These are phyloP conservation scores for Colletotrichum cordylinicola DNA, from an alignment of 2,329 filamentous ascomycete genomes.

Conservation along the genomic window DNA sequence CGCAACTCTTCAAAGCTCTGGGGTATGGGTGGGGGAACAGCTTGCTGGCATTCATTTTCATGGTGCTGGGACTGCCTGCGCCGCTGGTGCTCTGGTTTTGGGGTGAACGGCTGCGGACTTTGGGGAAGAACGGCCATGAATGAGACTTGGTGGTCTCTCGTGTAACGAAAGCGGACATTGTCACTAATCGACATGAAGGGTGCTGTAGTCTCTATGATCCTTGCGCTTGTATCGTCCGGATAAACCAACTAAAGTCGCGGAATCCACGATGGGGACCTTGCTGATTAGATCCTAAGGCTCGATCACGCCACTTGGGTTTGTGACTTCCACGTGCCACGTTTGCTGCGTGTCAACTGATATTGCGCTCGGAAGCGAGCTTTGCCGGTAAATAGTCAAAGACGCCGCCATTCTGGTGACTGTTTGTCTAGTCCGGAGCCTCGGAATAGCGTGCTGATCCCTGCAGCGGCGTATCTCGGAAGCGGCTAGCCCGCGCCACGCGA, in stretches of 20 bases:
- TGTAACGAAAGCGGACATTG: neutral
- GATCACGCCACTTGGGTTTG: neutral
- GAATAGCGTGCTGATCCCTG: neutral
- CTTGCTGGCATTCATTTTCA: conserved; percentile 44
- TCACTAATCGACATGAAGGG: neutral
- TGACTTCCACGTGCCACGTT: neutral
- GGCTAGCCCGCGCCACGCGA: neutral
- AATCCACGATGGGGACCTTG: neutral
- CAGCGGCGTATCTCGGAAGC: neutral
- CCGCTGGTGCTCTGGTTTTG: neutral
- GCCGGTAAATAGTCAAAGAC: neutral
- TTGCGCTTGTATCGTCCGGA: neutral
- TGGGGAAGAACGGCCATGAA: neutral
- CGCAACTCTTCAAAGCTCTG: conserved; percentile 37
- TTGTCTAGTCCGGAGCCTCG: neutral
- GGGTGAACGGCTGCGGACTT: neutral
- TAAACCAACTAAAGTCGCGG: neutral
- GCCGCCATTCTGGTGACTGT: neutral
- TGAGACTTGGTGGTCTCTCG: neutral
- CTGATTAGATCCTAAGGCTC: neutral
- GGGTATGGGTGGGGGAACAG: conserved; percentile 52
- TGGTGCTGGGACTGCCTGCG: neutral
- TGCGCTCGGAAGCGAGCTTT: neutral
- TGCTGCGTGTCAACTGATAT: neutral
- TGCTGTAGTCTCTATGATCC: neutral